Conservation (phyloP, 2,329 filamentous ascomycete species). For the Aspergillus latus region DNA sequence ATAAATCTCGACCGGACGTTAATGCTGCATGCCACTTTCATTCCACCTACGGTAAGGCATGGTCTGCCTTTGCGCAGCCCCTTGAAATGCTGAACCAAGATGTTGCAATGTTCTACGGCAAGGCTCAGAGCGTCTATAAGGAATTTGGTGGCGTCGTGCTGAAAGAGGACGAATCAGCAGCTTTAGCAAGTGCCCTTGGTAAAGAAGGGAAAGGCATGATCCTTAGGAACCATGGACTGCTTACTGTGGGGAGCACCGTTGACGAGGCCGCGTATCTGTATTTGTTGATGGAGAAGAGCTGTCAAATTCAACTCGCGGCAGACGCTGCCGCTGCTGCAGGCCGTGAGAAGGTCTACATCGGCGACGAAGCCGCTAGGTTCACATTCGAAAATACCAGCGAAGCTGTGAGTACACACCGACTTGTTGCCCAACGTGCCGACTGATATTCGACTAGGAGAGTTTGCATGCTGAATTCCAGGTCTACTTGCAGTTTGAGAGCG, state of each 20-base stretch:
- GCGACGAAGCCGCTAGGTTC: slow-evolving; percentile 52
- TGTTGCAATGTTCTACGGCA: slow-evolving; percentile 61
- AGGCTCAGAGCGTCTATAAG: slow-evolving; percentile 33
- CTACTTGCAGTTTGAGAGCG: slow-evolving; percentile 5
- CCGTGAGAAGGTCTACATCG: slow-evolving; percentile 53
- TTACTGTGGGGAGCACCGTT: slow-evolving; percentile 69
- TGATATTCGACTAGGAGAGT: slow-evolving; percentile 1
- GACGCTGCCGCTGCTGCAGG: slow-evolving; percentile 63
- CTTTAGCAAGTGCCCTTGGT: slow-evolving; percentile 64
- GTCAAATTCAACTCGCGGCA: slow-evolving; percentile 65
- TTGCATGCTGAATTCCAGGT: slow-evolving; percentile 9
- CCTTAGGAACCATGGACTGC: slow-evolving; percentile 68
- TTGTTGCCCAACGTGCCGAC: not conserved
- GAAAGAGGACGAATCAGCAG: slow-evolving; percentile 60
- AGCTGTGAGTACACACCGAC: slow-evolving; percentile 1
- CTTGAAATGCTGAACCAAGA: slow-evolving; percentile 48
- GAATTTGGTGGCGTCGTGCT: slow-evolving; percentile 47
- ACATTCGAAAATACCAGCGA: slow-evolving; percentile 14
- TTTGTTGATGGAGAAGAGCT: slow-evolving; percentile 66
- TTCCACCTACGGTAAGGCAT: slow-evolving; percentile 47
- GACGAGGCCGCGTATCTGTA: slow-evolving; percentile 74
- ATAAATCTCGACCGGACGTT: slow-evolving; percentile 58
- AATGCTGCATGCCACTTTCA: slow-evolving; percentile 48
- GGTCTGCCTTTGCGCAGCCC: slow-evolving; percentile 43
- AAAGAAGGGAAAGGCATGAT: slow-evolving; percentile 60